phyloP scores from a whole-genome alignment of 768 basidiomycete genomes.

The Asterophora lycoperdoides region DNA sequence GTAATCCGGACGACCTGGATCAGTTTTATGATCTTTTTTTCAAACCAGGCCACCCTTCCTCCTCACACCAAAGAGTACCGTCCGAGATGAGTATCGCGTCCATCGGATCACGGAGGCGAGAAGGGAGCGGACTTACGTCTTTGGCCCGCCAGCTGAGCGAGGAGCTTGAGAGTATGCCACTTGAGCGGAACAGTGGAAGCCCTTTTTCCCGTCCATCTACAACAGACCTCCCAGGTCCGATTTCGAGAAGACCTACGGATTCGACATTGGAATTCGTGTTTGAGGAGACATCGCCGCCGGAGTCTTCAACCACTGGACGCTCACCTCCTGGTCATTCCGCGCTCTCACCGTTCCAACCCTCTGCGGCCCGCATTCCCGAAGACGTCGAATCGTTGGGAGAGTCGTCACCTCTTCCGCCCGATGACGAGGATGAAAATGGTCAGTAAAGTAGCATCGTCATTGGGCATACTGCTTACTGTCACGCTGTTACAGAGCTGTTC shows the following conservation, averaged over 20 bases:
- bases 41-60: constrained; percentile 32
- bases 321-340: constrained; percentile 21
- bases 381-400: constrained; percentile 43
- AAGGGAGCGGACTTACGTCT: constrained; percentile 44
- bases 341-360: constrained; percentile 35
- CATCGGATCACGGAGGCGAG: constrained; percentile 25
- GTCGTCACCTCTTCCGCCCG: constrained; percentile 34
- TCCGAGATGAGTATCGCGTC: constrained; percentile 7
- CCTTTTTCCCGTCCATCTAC: constrained; percentile 25
- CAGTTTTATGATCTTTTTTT: constrained; percentile 74
- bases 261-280: constrained; percentile 36
- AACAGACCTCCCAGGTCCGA: constrained; percentile 10
- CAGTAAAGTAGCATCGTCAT: constrained; percentile 10
- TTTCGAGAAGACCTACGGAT: constrained; percentile 26
- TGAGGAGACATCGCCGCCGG: constrained; percentile 27
- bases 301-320: constrained; percentile 17
- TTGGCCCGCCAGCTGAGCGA: constrained; percentile 48
- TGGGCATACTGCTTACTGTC: neutral
- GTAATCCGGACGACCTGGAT: constrained; percentile 64
- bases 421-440: constrained; percentile 43
- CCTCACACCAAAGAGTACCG: constrained; percentile 11
- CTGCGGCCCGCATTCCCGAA: constrained; percentile 42
- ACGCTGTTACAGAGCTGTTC: constrained; percentile 35
- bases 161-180: constrained; percentile 42
- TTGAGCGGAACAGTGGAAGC: constrained; percentile 29